Evolutionary conservation across 139 green algal species (phyloP), one percentile per base, ranked within the genome.

Genomic region (Gonium pectorale): DNA sequence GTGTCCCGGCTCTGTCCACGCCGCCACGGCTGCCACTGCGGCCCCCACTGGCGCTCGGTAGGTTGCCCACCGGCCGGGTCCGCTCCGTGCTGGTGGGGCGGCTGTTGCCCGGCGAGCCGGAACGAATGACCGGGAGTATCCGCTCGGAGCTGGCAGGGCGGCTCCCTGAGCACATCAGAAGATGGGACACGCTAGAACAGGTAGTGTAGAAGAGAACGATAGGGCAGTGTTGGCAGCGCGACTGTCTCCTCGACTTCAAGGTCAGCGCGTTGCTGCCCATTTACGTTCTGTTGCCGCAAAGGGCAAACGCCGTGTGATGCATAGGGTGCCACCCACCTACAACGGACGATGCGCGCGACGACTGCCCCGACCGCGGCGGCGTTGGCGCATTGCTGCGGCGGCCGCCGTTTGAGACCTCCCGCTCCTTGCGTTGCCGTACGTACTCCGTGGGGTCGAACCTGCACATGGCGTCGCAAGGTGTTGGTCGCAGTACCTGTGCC

Each of bases 361-460:
- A 83, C 22, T 44, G 64, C 22, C 52, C 75, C 11, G 85, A 87
- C 9, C 85, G 79, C 7, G 72, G 82, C 2, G 82, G 83, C 5
- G 83, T 85, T 17, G 77, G 72, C 7, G 73, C 73, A 79, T 72
- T 56, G 71, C 62, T 74, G 60, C 69, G 68, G 46, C 85, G 62
- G 9, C 43, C 43, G 15, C 67, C 59, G 27, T 35, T 33, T 1
- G 7, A 31, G 0, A 40, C 35, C 59, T 81, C 54, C n/a, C 79
- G 86, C 52, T 90, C 71, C 40, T 51, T 62, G 54, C 86, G 85
- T 67, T 91, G 74, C 22, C 80, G 72, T n/a, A 96, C 86, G 38
- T 95, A 97, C 80, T 94, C 89, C 51, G 92, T 97, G 17, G 94
- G 94, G 67, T 96, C 92, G 72, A 97, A 97, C n/a, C 94, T 88